Evolutionary conservation across 371 early-diverging fungal genomes (phyloP).

Genomic region (Rhizopus arrhizus): DNA sequence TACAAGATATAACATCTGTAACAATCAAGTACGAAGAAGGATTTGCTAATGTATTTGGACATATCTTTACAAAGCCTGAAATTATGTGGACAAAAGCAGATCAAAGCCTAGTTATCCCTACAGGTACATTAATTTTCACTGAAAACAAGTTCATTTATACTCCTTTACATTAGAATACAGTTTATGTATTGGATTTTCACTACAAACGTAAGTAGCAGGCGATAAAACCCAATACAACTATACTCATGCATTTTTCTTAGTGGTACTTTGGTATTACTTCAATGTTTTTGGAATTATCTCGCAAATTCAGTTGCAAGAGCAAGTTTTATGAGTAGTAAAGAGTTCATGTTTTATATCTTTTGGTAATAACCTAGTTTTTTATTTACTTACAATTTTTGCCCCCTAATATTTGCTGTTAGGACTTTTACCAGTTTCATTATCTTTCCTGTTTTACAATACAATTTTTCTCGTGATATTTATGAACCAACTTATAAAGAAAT

Average conservation of each 20-base stretch:
- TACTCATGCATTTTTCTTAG: conserved; percentile 17
- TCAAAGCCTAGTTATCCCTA: conserved; percentile 37
- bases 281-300: conserved; percentile 60
- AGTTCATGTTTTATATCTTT: conserved; percentile 49
- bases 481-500: conserved; percentile 49
- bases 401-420: conserved; percentile 16
- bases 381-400: not conserved
- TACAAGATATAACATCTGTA: conserved; percentile 41
- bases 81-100: conserved; percentile 46
- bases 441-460: conserved; percentile 47
- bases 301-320: conserved; percentile 51
- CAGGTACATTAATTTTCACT: conserved; percentile 21
- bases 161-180: conserved; percentile 22
- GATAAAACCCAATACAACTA: not conserved
- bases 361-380: conserved; percentile 28
- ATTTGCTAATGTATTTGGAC: conserved; percentile 35
- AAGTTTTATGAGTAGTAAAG: conserved; percentile 53
- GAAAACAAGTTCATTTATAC: not conserved
- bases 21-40: conserved; percentile 56
- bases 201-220: conserved; percentile 43
- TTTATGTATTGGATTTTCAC: conserved; percentile 39
- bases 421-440: conserved; percentile 35
- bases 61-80: conserved; percentile 42
- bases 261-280: conserved; percentile 47
- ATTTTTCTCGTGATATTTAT: conserved; percentile 38